Evolutionary conservation across 257 asterid species (phyloP), one percentile per base, ranked within the genome.

Genomic region (Solanum arcanum): DNA sequence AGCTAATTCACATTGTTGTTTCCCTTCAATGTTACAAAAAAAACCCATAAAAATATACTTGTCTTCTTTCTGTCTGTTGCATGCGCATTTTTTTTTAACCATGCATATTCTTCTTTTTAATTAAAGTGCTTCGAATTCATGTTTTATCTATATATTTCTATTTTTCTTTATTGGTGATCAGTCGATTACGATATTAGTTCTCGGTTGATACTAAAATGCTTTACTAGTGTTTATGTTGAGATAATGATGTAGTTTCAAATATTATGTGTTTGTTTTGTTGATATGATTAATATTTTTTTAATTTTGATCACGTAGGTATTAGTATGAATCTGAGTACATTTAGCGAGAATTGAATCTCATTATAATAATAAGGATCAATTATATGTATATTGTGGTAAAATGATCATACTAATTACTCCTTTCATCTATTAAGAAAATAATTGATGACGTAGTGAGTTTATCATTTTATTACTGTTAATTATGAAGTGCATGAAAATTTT

Each of bases 11-110:
- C 78, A 20, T 87, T 78, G 88, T 86, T 90, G 93, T 87, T 92
- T 88, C 92, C 93, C 87, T 12, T 52, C 84, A 77, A 80, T 42
- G 88, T 80, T 86, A 89, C 96, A 87, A 35, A 83, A 81, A 83
- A 75, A 83, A 35, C 42, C 23, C 56, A 88, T 85, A 88, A 25
- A 87, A 16, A n/a, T 27, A 37, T 11, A 11, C 33, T 39, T 74
- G 82, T 37, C n/a, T n/a, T 37, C 23, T 69, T 2, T 37, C 44
- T 25, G 31, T 85, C 81, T 88, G 7, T 13, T 20, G 81, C 81
- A 73, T 74, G 82, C 81, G 49, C 56, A 10, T 31, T 42, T 12
- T 0, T 0, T 33, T 27, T 39, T n/a, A n/a, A n/a, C 70, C 70
- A n/a, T 62, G 70, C 70, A 62, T n/a, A 62, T 62, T 62, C 70